phyloP scores from a whole-genome alignment of 805 yeast species.

The Starmerella asiatica region DNA sequence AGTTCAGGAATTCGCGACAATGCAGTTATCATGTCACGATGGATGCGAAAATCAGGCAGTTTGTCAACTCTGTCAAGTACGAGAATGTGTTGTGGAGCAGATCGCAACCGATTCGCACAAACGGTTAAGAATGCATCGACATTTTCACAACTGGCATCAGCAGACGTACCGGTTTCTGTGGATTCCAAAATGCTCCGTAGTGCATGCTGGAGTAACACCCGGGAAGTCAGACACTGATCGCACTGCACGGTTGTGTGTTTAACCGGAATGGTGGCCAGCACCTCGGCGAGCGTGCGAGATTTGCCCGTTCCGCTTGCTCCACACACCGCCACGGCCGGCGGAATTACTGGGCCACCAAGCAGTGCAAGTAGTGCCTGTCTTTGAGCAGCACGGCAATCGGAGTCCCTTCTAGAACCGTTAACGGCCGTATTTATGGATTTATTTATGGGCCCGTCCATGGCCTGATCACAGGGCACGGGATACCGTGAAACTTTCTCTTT shows the following conservation, averaged over 20 bases:
- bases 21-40: constrained; percentile 31
- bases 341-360: constrained; percentile 10
- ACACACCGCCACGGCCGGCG: constrained; percentile 30
- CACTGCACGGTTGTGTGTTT: constrained; percentile 30
- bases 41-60: constrained; percentile 30
- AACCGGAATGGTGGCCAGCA: constrained; percentile 24
- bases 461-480: no score
- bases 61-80: constrained; percentile 41
- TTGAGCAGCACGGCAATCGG: constrained; percentile 18
- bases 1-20: constrained; percentile 34
- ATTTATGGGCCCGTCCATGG: no score
- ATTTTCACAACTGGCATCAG: constrained; percentile 29
- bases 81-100: constrained; percentile 32
- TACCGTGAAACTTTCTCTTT: no score
- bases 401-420: not conserved
- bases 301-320: constrained; percentile 42
- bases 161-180: constrained; percentile 22
- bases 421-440: not conserved
- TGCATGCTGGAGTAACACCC: constrained; percentile 37
- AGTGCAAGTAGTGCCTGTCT: constrained; percentile 13
- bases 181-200: constrained; percentile 28
- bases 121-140: constrained; percentile 32
- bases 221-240: constrained; percentile 37
- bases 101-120: constrained; percentile 28
- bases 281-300: constrained; percentile 28